phyloP scores from a whole-genome alignment of 192 early-diverging fungal species.

The Coemansia sp. region DNA sequence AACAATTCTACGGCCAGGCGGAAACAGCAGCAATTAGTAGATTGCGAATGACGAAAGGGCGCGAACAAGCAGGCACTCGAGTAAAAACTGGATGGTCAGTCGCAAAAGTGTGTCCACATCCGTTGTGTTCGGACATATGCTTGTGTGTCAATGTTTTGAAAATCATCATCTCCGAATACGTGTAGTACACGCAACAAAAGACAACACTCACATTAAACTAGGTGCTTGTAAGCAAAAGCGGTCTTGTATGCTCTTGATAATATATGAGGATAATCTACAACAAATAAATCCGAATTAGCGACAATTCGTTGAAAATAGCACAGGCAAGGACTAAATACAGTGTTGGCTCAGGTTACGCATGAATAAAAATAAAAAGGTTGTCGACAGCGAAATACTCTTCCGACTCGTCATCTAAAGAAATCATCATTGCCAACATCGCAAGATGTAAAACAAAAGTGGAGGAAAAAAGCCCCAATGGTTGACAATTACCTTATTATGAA shows the following conservation, averaged over 20 bases:
- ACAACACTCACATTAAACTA: background rate
- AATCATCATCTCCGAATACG: constrained; percentile 26
- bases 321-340: background rate
- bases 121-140: constrained; percentile 50
- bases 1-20: background rate
- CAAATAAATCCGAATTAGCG: background rate
- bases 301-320: background rate
- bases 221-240: background rate
- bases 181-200: background rate
- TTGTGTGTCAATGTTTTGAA: constrained; percentile 33
- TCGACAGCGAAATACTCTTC: constrained; percentile 75
- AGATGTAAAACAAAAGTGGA: too few species aligned
- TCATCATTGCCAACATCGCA: constrained; percentile 58
- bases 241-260: background rate
- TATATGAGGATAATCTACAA: background rate
- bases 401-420: constrained; percentile 77
- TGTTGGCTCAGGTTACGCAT: constrained; percentile 57
- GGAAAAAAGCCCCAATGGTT: too few species aligned
- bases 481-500: too few species aligned
- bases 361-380: constrained; percentile 62
- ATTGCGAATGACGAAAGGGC: background rate
- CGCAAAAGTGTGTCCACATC: constrained; percentile 34
- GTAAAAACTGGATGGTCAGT: constrained; percentile 25
- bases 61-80: background rate
- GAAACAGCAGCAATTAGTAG: background rate